Evolutionary conservation across 805 yeast species (phyloP), one percentile per base, ranked within the genome.

Genomic region (Jamesozyma lodderae): DNA sequence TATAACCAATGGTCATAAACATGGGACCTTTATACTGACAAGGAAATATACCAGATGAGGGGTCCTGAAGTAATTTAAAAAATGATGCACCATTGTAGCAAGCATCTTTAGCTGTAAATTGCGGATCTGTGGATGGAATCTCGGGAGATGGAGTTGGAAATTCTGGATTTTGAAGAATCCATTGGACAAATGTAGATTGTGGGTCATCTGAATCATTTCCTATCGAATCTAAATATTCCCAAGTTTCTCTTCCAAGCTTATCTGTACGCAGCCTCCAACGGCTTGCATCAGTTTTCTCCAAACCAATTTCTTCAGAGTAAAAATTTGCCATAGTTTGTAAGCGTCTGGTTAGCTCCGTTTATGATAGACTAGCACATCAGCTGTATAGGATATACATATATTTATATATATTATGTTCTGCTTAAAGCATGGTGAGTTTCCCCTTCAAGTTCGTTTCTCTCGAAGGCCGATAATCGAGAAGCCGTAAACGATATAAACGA

Each of bases 1-100:
- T 77, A 49, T 81, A 84, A 1, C 98, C 97, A 41, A 88, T 80
- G 0, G 92, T 77, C 85, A 92, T 78, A 60, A 92, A 92, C 96
- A 90, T 88, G 3, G 99, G 99, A 2, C 99, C 99, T 46, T 87
- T 87, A 55, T 92, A 92, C 55, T 85, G 94, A 51, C 81, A 76
- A 1, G 96, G 96, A 63, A 90, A 84, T 6, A 78, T 75, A 0
- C 98, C 99, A n/a, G 79, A 73, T 1, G 65, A 60, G 19, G 72
- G 69, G 38, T 82, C 90, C 56, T 92, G 97, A n/a, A 90, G 51
- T 6, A 67, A 54, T 21, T 71, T 53, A 37, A 84, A 73, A 52
- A 84, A 87, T 2, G 71, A 67, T 3, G 88, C 90, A 16, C 90
- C 92, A 46, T 82, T 79, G 30, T 68, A 58, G 1, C 88, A 81